Evolutionary conservation across 2,329 filamentous ascomycete species (phyloP).

Genomic region (Trichoderma sp.): DNA sequence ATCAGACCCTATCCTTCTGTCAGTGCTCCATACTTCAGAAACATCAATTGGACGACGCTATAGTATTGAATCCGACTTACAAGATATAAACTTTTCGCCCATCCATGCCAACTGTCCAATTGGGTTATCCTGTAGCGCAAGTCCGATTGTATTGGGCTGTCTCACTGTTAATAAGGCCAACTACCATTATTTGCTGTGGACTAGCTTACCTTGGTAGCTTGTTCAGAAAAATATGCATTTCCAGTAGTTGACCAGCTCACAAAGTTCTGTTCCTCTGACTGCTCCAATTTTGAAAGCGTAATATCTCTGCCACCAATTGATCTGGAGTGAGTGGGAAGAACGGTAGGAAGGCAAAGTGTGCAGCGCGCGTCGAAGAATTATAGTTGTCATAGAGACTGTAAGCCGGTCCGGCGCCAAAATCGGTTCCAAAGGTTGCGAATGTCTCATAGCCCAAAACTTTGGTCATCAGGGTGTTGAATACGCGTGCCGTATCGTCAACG

Average conservation of each 20-base stretch:
- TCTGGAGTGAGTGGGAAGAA: neutral
- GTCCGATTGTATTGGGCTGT: neutral
- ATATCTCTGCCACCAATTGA: neutral
- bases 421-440: neutral
- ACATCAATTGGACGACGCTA: fast-evolving
- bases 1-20: neutral
- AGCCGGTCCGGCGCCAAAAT: neutral
- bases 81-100: neutral
- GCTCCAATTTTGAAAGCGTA: neutral
- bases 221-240: neutral
- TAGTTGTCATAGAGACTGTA: neutral
- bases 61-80: neutral
- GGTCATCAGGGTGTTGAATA: neutral
- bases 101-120: neutral
- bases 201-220: neutral
- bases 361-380: neutral
- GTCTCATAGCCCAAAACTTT: neutral
- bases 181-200: neutral
- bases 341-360: neutral
- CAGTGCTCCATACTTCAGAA: neutral
- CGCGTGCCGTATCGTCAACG: neutral
- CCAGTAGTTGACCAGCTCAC: neutral
- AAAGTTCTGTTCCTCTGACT: neutral
- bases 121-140: neutral
- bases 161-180: neutral